Percentiles rank a stretch among this genome's conserved stretches.
Conservation (phyloP, 2,329 filamentous ascomycete species). For the Trichophyton benhamiae region DNA sequence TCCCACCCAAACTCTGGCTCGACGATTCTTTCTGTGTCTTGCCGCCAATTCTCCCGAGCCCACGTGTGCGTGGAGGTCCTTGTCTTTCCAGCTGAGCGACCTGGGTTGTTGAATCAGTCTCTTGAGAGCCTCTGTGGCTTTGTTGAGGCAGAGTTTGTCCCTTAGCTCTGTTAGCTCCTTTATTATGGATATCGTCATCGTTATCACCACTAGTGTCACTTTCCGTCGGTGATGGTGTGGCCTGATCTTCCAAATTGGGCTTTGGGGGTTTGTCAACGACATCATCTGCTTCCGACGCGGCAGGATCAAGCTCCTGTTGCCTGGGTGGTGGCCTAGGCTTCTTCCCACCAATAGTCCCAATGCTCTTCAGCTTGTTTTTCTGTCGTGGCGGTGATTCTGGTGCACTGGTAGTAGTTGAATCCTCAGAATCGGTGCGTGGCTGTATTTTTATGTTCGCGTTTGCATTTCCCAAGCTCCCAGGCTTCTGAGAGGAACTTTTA, state of each 20-base stretch:
- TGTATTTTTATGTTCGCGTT: slow-evolving; percentile 3
- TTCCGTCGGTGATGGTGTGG: slow-evolving; percentile 9
- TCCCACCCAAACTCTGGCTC: background rate
- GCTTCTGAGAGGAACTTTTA: background rate
- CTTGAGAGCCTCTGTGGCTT: background rate
- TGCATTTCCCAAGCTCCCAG: slow-evolving; percentile 11
- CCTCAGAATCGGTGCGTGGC: background rate
- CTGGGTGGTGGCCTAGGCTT: slow-evolving; percentile 1
- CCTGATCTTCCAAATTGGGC: background rate
- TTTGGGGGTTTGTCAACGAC: background rate
- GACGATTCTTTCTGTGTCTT: slow-evolving; percentile 18
- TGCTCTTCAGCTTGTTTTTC: slow-evolving; percentile 7
- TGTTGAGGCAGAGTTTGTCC: slow-evolving; percentile 5
- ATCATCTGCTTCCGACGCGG: background rate
- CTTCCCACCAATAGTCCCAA: slow-evolving; percentile 12
- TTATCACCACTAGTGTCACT: background rate
- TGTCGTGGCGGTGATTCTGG: background rate
- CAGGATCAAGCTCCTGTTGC: background rate
- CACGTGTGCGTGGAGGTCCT: slow-evolving; percentile 7
- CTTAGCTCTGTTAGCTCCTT: background rate
- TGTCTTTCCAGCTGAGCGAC: background rate
- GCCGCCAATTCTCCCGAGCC: slow-evolving; percentile 24
- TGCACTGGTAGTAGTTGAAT: slow-evolving; percentile 10
- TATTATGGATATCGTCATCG: slow-evolving; percentile 5
- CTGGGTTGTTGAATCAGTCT: slow-evolving; percentile 5